Base-by-base conservation (phyloP, 2,329 filamentous ascomycete species). In the Nannizzia gypsea region DNA sequence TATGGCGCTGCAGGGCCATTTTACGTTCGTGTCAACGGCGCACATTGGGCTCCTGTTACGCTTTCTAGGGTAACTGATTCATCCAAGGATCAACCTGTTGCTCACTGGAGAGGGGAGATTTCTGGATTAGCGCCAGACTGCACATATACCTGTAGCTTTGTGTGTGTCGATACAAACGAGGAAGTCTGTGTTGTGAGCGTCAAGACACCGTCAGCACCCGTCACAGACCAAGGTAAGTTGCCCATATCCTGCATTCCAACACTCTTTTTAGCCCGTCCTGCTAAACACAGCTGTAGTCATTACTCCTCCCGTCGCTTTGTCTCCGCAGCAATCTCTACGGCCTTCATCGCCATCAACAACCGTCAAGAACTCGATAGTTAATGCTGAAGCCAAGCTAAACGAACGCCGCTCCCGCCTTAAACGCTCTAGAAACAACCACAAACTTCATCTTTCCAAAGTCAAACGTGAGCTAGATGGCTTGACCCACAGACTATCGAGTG, bases 271-370 rank as follows among this genome's bases (percentile, higher is more conserved):
- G 46, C 17, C 22, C 17, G 31, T 3, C 9, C 38, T 42, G 17
- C 8, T 50, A 56, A 62, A 63, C 63, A 64, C n/a, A 11, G 3
- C n/a, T 15, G 57, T 58, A 68, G 64, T 65, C 60, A 64, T 64
- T 52, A 57, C 62, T 62, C 62, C 77, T 42, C 70, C 70, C 57
- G 70, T 76, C 26, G 70, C 76, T 17, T 75, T 80, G 26, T 75
- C 80, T 48, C 76, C 79, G 56, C 81, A 83, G 62, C 81, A 82
- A 63, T 77, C 80, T 31, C 77, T 85, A 59, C 80, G 83, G 48
- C 83, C 83, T 52, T 83, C 82, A 42, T 86, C 83, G 24, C 83
- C 83, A 15, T 81, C 80, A 13, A 85, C 83, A 15, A 86, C 83
- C 1, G 73, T 86, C 57, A 84, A 81, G 69, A 84, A 85, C 62